Percentiles rank a stretch among this genome's conserved stretches.
Conservation (phyloP, 441 rosid genomes). For the Erysimum pusillum region DNA sequence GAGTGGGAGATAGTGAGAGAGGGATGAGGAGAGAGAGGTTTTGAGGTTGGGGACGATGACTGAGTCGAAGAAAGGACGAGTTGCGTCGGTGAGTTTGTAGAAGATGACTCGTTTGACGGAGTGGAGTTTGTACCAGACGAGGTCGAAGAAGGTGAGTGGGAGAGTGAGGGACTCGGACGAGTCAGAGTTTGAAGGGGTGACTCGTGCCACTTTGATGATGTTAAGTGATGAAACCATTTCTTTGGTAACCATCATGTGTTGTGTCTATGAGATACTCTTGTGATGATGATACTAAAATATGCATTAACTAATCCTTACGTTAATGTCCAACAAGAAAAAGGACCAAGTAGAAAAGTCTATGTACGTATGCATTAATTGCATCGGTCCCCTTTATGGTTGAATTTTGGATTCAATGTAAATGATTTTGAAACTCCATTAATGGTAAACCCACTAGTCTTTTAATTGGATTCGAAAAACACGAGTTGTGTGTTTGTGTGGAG, state of each 20-base stretch:
- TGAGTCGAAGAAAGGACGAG: slow-evolving; percentile 45
- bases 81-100: slow-evolving; percentile 38
- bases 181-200: slow-evolving; percentile 30
- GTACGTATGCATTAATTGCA: too few relatives aligned
- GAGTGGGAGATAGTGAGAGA: slow-evolving; percentile 52
- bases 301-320: too few relatives aligned
- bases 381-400: too few relatives aligned
- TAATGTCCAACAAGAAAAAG: too few relatives aligned
- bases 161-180: slow-evolving; percentile 43
- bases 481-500: too few relatives aligned
- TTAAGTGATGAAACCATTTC: slow-evolving; percentile 29
- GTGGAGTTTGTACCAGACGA: slow-evolving; percentile 38
- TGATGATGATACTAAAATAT: neutral
- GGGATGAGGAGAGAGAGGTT: slow-evolving; percentile 49
- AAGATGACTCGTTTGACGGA: slow-evolving; percentile 52
- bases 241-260: neutral
- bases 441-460: too few relatives aligned
- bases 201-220: slow-evolving; percentile 37
- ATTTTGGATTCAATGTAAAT: too few relatives aligned
- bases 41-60: slow-evolving; percentile 53
- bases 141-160: slow-evolving; percentile 49
- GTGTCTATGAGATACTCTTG: neutral
- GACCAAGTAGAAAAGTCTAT: too few relatives aligned
- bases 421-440: too few relatives aligned
- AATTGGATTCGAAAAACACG: too few relatives aligned